phyloP scores from a whole-genome alignment of 1,139 yeast species.

The Blastobotrys illinoisensis region DNA sequence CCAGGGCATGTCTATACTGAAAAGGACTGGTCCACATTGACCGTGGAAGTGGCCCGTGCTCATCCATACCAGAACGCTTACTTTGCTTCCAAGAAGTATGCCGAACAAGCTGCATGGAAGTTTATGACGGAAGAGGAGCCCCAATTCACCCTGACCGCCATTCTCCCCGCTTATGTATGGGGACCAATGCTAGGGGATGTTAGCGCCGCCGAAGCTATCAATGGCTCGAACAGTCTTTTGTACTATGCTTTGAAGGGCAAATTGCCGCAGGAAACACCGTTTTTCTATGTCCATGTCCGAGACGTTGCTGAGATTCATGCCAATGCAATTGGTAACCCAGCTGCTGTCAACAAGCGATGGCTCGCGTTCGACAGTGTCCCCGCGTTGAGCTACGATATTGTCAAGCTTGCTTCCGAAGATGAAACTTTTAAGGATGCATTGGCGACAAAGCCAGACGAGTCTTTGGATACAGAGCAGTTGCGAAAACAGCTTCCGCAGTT shows the following conservation, averaged over 20 bases:
- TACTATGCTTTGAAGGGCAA: slow-evolving; percentile 19
- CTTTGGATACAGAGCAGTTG: neutral
- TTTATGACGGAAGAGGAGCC: slow-evolving; percentile 28
- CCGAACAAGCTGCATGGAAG: slow-evolving; percentile 13
- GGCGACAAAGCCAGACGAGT: neutral
- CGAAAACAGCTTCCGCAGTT: neutral
- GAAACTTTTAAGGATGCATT: neutral
- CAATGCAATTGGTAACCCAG: neutral
- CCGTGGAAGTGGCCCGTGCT: slow-evolving; percentile 33
- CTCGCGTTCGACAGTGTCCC: neutral
- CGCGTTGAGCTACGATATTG: neutral
- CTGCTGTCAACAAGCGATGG: neutral
- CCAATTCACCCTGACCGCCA: slow-evolving; percentile 37
- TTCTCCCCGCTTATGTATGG: slow-evolving; percentile 44
- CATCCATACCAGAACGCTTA: slow-evolving; percentile 17
- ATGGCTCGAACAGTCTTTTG: slow-evolving; percentile 23
- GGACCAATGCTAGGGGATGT: slow-evolving; percentile 40
- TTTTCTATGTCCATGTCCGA: neutral
- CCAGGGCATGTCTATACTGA: slow-evolving; percentile 22
- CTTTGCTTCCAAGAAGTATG: slow-evolving; percentile 11
- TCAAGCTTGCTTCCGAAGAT: neutral
- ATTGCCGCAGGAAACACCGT: neutral
- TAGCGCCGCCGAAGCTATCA: slow-evolving; percentile 21
- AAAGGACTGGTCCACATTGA: slow-evolving; percentile 38
- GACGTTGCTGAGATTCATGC: neutral